phyloP scores from a whole-genome alignment of 257 asterid species.

The Coffea canephora region DNA sequence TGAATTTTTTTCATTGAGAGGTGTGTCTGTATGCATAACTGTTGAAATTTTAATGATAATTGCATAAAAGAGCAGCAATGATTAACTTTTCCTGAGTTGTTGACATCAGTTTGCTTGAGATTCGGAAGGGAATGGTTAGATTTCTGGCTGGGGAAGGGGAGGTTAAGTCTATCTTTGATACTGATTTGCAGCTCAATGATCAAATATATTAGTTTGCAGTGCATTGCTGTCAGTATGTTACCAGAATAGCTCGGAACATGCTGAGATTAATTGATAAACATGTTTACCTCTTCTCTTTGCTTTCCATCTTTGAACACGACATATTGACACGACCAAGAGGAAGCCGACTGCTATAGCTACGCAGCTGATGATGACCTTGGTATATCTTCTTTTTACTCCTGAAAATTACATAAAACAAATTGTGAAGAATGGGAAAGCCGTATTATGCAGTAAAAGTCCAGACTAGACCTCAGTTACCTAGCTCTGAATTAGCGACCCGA shows the following conservation, averaged over 20 bases:
- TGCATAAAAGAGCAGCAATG: too few relatives aligned
- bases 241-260: not conserved
- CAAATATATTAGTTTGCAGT: too few relatives aligned
- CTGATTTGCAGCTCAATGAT: too few relatives aligned
- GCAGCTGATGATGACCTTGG: slow-evolving; percentile 10
- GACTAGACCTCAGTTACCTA: slow-evolving; percentile 4
- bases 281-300: slow-evolving; percentile 8
- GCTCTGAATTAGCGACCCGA: slow-evolving; percentile 25
- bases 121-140: too few relatives aligned
- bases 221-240: too few relatives aligned
- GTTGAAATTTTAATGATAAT: not conserved
- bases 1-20: too few relatives aligned
- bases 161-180: too few relatives aligned
- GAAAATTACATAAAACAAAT: slow-evolving; percentile 2
- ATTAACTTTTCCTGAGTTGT: too few relatives aligned
- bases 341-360: slow-evolving; percentile 1
- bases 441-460: not conserved
- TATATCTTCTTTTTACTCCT: slow-evolving; percentile 10
- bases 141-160: too few relatives aligned
- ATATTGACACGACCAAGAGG: slow-evolving; percentile 5
- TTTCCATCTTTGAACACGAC: slow-evolving; percentile 11
- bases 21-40: not conserved
- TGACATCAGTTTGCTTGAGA: too few relatives aligned
- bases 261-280: not conserved
- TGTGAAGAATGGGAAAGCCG: not conserved